Evolutionary conservation across 2,329 filamentous ascomycete species (phyloP), one percentile per base, ranked within the genome.

Genomic region (Fusarium sp.): DNA sequence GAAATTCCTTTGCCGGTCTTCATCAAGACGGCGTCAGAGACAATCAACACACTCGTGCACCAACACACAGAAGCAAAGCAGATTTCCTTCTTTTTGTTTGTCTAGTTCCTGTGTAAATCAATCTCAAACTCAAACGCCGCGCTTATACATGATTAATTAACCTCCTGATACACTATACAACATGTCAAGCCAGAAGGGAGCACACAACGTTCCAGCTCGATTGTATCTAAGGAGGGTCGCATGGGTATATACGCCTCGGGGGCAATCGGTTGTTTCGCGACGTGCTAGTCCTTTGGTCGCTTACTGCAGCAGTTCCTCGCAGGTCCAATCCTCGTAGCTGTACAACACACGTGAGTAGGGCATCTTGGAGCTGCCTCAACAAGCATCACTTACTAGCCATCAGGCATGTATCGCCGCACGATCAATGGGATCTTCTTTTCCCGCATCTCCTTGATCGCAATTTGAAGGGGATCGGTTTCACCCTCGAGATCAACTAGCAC

Each of bases 401-500:
- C 96, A 28, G 96, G 96, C 81, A 99, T 89, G 85, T 98, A 99
- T 80, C 96, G 91, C 82, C 96, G 91, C 73, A 99, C 93, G 64
- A 99, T 96, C 69, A 99, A 85, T 30, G 96, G 96, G 61, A 99
- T 97, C 89, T 99, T 99, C 90, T 98, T 98, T 86, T 98, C 95
- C 73, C 94, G 91, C 81, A 99, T 87, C 85, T 99, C 96, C 85
- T 98, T 98, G 83, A 98, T 93, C 30, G 96, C 96, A 81, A 99
- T 98, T 84, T 98, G 95, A 62, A 99, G 87, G 48, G 96, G 96
- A 85, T 99, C 96, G 57, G 96, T 98, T 87, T 98, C 95, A 79
- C 96, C 96, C 83, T 98, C 96, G 38, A 98, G 89, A 81, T 99
- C 96, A 58, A 99, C 96, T 50, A 99, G 88, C 35, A 98, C 95